Conservation (phyloP, 768 basidiomycete genomes). For the Russula sp. region DNA sequence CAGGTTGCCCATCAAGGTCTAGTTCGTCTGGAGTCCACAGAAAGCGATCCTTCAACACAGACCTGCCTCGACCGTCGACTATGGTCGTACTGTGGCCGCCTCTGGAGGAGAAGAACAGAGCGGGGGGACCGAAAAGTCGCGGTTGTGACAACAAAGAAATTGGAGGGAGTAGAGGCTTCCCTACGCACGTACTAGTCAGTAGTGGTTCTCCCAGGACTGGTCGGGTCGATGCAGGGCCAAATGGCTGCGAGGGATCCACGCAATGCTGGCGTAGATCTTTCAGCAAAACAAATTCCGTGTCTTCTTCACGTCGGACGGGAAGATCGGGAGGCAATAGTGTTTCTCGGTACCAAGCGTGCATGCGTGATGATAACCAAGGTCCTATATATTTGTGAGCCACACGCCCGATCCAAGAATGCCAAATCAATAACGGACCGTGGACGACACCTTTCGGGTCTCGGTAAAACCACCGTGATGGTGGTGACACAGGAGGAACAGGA, state of each 20-base stretch:
- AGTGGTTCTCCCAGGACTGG: constrained; percentile 28
- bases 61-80: constrained; percentile 79
- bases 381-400: constrained; percentile 37
- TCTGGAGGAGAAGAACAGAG: constrained; percentile 82
- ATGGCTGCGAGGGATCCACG: constrained; percentile 77
- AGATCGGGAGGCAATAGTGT: constrained; percentile 76
- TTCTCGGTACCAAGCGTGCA: constrained; percentile 89
- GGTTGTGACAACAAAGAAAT: constrained; percentile 77
- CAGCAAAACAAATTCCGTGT: constrained; percentile 57
- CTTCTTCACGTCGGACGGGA: constrained; percentile 74
- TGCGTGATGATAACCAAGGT: constrained; percentile 81
- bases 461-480: constrained; percentile 77
- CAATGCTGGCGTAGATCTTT: constrained; percentile 73
- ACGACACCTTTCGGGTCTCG: constrained; percentile 75
- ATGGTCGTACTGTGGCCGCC: constrained; percentile 86
- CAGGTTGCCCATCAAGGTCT: constrained; percentile 36
- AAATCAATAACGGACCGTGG: constrained; percentile 50
- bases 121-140: constrained; percentile 79
- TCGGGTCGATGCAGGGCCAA: constrained; percentile 42
- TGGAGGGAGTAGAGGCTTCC: constrained; percentile 58
- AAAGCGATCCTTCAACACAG: constrained; percentile 76
- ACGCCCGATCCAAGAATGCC: background rate
- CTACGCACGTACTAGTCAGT: constrained; percentile 32
- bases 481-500: constrained; percentile 59
- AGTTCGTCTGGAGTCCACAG: constrained; percentile 67